Base-by-base conservation (phyloP, 2,329 filamentous ascomycete species). In the Colletotrichum sp. region DNA sequence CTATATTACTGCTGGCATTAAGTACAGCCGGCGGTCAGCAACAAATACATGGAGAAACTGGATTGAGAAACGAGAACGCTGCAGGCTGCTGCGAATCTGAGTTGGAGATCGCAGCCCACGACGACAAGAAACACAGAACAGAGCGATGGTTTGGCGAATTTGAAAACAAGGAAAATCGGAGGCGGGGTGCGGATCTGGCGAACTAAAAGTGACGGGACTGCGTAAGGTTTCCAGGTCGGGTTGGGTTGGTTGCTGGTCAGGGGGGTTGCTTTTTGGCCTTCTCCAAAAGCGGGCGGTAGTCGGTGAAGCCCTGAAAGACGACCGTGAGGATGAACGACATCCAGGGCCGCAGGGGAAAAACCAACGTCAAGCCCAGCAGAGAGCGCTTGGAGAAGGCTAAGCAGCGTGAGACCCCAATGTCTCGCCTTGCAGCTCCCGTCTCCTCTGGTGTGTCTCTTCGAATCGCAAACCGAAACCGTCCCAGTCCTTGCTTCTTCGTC, bases 1-100 rank as follows among this genome's bases (percentile, higher is more conserved):
- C 83, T 86, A 85, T 85, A 85, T 83, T 80, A 78, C 79, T 79
- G 67, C 24, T 76, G 80, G 78, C 70, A 74, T 64, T 60, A 76
- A 68, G 71, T 64, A 71, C 75, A 66, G 66, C 57, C 52, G 39
- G 49, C 59, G 73, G 69, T 77, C 74, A 77, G 76, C 74, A 21
- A 71, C 39, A 64, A 34, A 74, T 57, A 62, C 63, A 71, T 63
- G 55, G 16, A 59, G 30, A 13, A 34, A n/a, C 55, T 26, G 32
- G 32, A 49, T 12, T 13, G 16, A 65, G 21, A 44, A 63, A 16
- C 5, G 44, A 44, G 52, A 57, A 55, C 24, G 44, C 18, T 15
- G 12, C 55, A 52, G 59, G 34, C 62, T n/a, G 18, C 26, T 59
- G 30, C 30, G 44, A 49, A 36, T 24, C 18, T 26, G 55, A 18